phyloP scores from a whole-genome alignment of 768 basidiomycete species.

The Serendipita vermifera region DNA sequence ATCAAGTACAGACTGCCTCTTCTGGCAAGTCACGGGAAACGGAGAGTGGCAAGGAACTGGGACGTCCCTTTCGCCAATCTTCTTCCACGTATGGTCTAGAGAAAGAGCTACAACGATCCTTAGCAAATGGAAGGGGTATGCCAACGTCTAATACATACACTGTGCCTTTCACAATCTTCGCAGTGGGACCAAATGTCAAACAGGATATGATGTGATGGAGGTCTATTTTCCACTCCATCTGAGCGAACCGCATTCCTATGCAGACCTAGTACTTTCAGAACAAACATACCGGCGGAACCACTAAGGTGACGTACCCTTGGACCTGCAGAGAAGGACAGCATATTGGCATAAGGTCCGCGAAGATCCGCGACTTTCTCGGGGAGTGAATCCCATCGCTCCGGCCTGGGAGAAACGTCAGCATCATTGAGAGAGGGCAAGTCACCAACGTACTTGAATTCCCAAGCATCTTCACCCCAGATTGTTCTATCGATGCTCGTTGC shows the following conservation, averaged over 20 bases:
- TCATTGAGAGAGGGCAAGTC: not conserved
- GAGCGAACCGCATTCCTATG: constrained; percentile 67
- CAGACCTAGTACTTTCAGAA: constrained; percentile 44
- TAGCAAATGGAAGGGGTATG: not conserved
- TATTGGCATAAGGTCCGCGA: constrained; percentile 60
- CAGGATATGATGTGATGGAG: not conserved
- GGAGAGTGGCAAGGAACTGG: constrained; percentile 1
- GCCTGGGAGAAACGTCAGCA: constrained; percentile 31
- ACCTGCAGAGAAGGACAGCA: constrained; percentile 66
- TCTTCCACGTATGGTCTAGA: constrained; percentile 2
- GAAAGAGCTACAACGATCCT: not conserved
- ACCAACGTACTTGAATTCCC: constrained; percentile 58
- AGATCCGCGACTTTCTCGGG: constrained; percentile 53
- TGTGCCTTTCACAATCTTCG: not conserved
- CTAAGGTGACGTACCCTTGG: constrained; percentile 48
- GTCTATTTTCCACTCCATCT: constrained; percentile 41
- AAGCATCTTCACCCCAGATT: constrained; percentile 71
- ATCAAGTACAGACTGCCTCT: constrained; percentile 5
- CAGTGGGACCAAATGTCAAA: not conserved
- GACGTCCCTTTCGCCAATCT: not conserved
- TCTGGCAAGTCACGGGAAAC: not conserved
- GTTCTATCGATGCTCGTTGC: constrained; percentile 65
- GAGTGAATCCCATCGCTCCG: constrained; percentile 68
- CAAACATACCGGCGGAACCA: not conserved
- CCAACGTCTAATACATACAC: not conserved